Conservation (phyloP, 2,329 filamentous ascomycete genomes). For the Zymoseptoria pseudotritici region DNA sequence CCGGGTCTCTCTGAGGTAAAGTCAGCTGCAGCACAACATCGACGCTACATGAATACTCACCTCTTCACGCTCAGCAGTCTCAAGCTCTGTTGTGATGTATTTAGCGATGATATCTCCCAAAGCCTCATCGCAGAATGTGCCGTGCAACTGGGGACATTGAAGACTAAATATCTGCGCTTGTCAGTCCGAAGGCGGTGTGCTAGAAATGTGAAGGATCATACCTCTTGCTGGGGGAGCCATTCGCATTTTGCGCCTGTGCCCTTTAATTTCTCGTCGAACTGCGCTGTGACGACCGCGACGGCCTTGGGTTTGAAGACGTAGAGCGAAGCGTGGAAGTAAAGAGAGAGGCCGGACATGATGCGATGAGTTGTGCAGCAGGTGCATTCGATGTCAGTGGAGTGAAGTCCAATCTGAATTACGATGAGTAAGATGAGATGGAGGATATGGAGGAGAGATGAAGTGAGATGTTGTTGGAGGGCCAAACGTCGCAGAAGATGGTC, state of each 20-base stretch:
- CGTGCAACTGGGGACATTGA: slow-evolving; percentile 11
- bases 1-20: slow-evolving; percentile 7
- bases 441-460: background rate
- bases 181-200: background rate
- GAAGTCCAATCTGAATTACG: background rate
- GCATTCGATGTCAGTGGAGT: background rate
- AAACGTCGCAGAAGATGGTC: background rate
- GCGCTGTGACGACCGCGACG: slow-evolving; percentile 12
- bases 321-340: slow-evolving; percentile 23
- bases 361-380: background rate
- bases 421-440: background rate
- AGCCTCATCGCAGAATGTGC: slow-evolving; percentile 14
- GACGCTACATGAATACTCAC: background rate
- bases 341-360: slow-evolving; percentile 16
- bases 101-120: slow-evolving; percentile 10
- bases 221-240: slow-evolving; percentile 13
- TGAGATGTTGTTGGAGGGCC: background rate
- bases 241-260: slow-evolving; percentile 15
- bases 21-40: background rate
- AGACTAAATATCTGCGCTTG: slow-evolving; percentile 13
- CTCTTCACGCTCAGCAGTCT: slow-evolving; percentile 10
- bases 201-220: slow-evolving; percentile 1
- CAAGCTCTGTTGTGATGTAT: slow-evolving; percentile 15
- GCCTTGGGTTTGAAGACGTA: slow-evolving; percentile 20
- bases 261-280: slow-evolving; percentile 16